Evolutionary conservation across 2,329 filamentous ascomycete species (phyloP).

Genomic region (Fusarium citri): DNA sequence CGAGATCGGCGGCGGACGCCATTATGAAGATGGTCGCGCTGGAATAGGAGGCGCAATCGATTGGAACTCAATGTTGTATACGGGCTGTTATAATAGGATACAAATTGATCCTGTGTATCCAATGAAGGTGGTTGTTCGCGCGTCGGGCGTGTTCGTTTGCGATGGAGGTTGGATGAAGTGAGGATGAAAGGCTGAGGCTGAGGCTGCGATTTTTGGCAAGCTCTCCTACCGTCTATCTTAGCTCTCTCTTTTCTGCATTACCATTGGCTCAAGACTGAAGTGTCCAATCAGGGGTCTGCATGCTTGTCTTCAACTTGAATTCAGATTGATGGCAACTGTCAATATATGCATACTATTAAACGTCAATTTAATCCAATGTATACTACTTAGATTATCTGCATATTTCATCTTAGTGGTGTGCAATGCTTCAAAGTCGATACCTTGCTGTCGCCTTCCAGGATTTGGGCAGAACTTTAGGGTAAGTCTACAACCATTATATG

Average conservation of each 20-base stretch:
- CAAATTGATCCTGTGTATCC: background rate
- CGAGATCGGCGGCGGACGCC: constrained; percentile 69
- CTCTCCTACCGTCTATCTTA: constrained; percentile 18
- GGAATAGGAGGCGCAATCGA: constrained; percentile 5
- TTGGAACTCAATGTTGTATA: background rate
- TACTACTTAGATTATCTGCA: background rate
- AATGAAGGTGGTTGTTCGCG: background rate
- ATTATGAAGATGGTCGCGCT: constrained; percentile 54
- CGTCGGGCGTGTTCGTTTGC: constrained; percentile 4
- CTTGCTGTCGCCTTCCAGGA: background rate
- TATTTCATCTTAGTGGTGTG: background rate
- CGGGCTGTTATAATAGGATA: background rate
- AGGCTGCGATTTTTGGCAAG: constrained; percentile 40
- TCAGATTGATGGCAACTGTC: background rate
- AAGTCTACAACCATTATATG: background rate
- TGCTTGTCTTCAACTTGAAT: constrained; percentile 1
- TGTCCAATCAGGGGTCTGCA: constrained; percentile 37
- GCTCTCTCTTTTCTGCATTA: constrained; percentile 16
- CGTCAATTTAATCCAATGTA: background rate
- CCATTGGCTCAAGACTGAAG: constrained; percentile 7
- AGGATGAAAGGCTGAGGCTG: constrained; percentile 45
- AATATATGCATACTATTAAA: background rate
- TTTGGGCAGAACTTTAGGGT: background rate
- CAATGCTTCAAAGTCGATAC: no score
- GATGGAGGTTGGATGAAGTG: constrained; percentile 21